These are phyloP conservation scores for Picea glauca DNA, from an alignment of 75 land plant species.

Conservation along the genomic window DNA sequence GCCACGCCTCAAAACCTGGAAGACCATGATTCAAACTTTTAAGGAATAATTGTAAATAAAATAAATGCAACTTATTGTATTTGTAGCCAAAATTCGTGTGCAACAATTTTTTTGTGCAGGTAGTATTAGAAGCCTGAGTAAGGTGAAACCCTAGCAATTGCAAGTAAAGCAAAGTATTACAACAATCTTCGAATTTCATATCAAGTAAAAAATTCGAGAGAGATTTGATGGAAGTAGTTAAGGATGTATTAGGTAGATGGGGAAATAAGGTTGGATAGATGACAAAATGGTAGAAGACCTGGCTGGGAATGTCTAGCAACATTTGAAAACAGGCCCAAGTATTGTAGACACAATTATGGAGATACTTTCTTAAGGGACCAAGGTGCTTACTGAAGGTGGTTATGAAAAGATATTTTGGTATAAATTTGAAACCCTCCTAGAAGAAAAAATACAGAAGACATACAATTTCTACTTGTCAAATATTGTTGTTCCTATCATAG, in stretches of 20 bases:
- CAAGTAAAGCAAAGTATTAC: too few species aligned
- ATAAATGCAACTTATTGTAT: too few species aligned
- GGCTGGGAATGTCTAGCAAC: slow-evolving; percentile 84
- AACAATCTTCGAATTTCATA: too few species aligned
- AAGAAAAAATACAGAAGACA: slow-evolving; percentile 52
- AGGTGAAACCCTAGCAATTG: too few species aligned
- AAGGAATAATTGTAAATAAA: too few species aligned
- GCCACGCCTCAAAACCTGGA: too few species aligned
- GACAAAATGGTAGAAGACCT: slow-evolving; percentile 56
- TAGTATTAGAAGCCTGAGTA: too few species aligned
- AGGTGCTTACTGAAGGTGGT: slow-evolving; percentile 75
- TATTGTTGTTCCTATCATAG: slow-evolving; percentile 76
- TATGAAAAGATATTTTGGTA: slow-evolving; percentile 69
- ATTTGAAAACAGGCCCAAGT: slow-evolving; percentile 75
- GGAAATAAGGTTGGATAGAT: slow-evolving; percentile 55
- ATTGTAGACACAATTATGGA: slow-evolving; percentile 72
- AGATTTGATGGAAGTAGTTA: slow-evolving; percentile 45
- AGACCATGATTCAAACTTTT: too few species aligned
- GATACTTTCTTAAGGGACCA: slow-evolving; percentile 61
- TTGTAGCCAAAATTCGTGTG: too few species aligned
- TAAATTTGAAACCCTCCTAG: slow-evolving; percentile 53
- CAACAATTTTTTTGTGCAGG: too few species aligned
- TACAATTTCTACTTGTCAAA: slow-evolving; percentile 77
- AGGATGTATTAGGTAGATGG: slow-evolving; percentile 51
- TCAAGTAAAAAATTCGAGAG: too few species aligned